Conservation (phyloP, 495 filamentous ascomycete species). For the Aeminium ludgeri region DNA sequence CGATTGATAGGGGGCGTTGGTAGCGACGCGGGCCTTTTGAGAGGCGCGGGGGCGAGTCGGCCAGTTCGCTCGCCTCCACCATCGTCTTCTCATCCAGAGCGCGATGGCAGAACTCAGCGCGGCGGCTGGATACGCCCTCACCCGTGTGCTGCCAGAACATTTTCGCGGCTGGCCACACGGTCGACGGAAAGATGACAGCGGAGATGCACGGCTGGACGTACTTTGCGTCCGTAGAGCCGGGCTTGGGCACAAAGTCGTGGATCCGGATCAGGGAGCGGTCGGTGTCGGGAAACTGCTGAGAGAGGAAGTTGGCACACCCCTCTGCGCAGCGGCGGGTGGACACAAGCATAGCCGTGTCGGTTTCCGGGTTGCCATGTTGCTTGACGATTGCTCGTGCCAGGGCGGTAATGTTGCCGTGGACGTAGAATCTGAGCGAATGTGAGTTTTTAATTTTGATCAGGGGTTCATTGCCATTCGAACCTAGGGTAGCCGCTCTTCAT, state of each 20-base stretch:
- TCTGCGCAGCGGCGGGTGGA: constrained; percentile 48
- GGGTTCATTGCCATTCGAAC: no score
- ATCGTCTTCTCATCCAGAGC: constrained; percentile 57
- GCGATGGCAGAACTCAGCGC: constrained; percentile 71
- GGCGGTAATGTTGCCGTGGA: constrained; percentile 64
- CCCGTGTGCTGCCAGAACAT: constrained; percentile 93
- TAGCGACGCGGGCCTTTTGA: constrained; percentile 36
- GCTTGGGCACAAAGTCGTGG: constrained; percentile 44
- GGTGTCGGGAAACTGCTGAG: constrained; percentile 34
- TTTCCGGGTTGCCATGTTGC: constrained; percentile 37
- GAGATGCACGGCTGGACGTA: constrained; percentile 34
- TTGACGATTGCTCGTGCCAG: constrained; percentile 53
- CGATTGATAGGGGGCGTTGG: constrained; percentile 22
- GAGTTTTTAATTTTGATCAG: no score
- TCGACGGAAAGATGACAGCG: constrained; percentile 52
- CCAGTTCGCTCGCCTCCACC: constrained; percentile 25
- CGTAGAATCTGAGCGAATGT: constrained; percentile 59
- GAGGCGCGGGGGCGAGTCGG: constrained; percentile 8
- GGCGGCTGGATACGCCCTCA: constrained; percentile 82
- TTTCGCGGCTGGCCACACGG: constrained; percentile 54
- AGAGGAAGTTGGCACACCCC: constrained; percentile 57
- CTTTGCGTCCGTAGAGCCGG: constrained; percentile 12
- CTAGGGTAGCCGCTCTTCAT: constrained; percentile 87
- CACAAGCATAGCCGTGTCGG: constrained; percentile 62
- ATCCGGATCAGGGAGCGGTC: constrained; percentile 37